Conservation (phyloP, 2,329 filamentous ascomycete genomes). For the Penicillium polonicum region DNA sequence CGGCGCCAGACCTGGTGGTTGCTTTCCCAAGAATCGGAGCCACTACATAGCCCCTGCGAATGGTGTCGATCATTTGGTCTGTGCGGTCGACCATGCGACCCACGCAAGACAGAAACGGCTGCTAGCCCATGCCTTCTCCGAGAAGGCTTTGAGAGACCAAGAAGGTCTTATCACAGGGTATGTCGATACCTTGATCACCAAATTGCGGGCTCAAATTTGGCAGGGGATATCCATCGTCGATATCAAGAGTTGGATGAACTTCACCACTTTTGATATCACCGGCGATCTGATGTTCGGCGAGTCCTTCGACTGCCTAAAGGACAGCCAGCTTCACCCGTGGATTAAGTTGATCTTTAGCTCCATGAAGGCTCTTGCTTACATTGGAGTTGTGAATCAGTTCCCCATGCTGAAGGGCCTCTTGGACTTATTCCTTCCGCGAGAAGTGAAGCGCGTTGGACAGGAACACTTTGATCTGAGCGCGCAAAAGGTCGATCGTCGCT, state of each 20-base stretch:
- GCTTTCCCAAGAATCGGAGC: slow-evolving; percentile 23
- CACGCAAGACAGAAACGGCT: slow-evolving; percentile 21
- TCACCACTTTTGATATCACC: slow-evolving; percentile 41
- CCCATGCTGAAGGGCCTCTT: slow-evolving; percentile 13
- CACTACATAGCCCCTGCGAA: slow-evolving; percentile 33
- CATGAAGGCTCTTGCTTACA: slow-evolving; percentile 24
- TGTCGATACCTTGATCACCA: slow-evolving; percentile 28
- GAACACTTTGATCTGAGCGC: slow-evolving; percentile 25
- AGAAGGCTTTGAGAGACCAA: slow-evolving; percentile 28
- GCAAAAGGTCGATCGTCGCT: slow-evolving; percentile 21
- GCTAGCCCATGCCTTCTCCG: not conserved
- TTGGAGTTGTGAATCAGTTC: slow-evolving; percentile 22
- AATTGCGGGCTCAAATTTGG: slow-evolving; percentile 14
- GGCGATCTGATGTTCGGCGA: slow-evolving; percentile 43
- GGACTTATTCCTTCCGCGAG: slow-evolving; percentile 12
- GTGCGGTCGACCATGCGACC: slow-evolving; percentile 18
- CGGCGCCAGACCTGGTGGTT: slow-evolving; percentile 21
- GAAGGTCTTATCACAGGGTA: slow-evolving; percentile 28
- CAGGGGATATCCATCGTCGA: slow-evolving; percentile 17
- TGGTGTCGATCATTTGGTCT: slow-evolving; percentile 33
- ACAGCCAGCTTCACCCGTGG: slow-evolving; percentile 41
- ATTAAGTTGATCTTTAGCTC: slow-evolving; percentile 37
- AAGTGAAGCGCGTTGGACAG: slow-evolving; percentile 12
- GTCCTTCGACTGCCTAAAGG: slow-evolving; percentile 41
- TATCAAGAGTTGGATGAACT: slow-evolving; percentile 37